Evolutionary conservation across 2,329 filamentous ascomycete species (phyloP), one percentile per base, ranked within the genome.

Genomic region (Hortaea sp.): DNA sequence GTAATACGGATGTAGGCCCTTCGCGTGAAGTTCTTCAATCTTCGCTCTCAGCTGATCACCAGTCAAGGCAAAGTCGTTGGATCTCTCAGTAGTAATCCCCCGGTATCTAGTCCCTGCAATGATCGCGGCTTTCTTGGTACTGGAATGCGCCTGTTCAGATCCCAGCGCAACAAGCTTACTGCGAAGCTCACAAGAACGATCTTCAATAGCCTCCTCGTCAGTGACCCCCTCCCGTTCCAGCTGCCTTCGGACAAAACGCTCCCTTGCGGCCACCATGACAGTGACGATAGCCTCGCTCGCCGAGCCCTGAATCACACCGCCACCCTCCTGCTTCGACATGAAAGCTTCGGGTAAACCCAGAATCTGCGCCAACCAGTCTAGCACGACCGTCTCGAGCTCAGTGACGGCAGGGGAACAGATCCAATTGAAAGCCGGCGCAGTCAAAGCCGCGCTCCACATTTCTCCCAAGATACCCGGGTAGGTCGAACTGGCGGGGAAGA

Each of bases 341-440:
- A 82, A 97, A 54, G 77, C 83, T 7, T 76, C 67, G 0, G 90
- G 88, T 27, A 97, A 71, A 1, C 70, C 79, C 9, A 95, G 67
- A 6, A 88, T 75, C 63, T 84, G 79, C 11, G 84, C 87, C 3
- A 95, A 70, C 89, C 90, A 97, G 67, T 97, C 90, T 64, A 95
- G 76, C 39, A 95, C 84, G 27, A 95, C 76, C 0, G 89, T 95
- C 72, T 97, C 90, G 41, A 97, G 76, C 69, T 97, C 90, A 0
- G 90, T 97, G 12, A 92, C 83, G 5, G 85, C 88, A 0, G 90
- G 90, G 5, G 83, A 88, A 68, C 90, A 95, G 53, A 95, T 81
- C 90, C 90, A 97, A 68, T 97, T 97, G 74, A 97, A 97, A 35
- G 88, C 88, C 1, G 90, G 88, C 11, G 86, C 86, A 9, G 82